Evolutionary conservation across 192 early-diverging fungal genomes (phyloP), one percentile per base, ranked within the genome.

Genomic region (Phlyctochytrium planicorne): DNA sequence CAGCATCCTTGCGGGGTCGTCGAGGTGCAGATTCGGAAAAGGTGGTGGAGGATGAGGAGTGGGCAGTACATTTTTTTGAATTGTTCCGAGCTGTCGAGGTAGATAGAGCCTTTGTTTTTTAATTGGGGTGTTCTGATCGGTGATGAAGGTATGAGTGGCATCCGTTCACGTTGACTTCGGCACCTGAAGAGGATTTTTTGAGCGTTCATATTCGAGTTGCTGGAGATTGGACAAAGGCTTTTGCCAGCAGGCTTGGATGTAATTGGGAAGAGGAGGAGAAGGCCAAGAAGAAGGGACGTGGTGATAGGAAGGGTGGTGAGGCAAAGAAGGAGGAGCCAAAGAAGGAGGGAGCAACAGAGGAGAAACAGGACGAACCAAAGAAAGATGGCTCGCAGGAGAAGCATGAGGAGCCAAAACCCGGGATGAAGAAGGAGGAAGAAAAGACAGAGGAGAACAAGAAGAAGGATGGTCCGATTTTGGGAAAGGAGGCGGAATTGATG

Each of bases 41-140:
- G 65, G 0, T 62, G 35, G 40, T 71, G 69, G 53, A 30, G 30
- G 0, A 70, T 67, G 57, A 71, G 63, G 62, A 85, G 90, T 30
- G 92, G 92, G 30, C 92, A 94, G 70, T 93, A 90, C 74, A 79
- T 94, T 34, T 91, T 87, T 60, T 69, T 94, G 34, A 86, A 84
- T 78, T 87, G 88, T 34, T 91, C 92, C 4, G 83, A 84, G 32
- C 83, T 93, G 16, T 87, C 88, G 12, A 70, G 75, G 10, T 73
- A 83, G 60, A n/a, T n/a, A n/a, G n/a, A n/a, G n/a, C n/a, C n/a
- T n/a, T n/a, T n/a, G n/a, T n/a, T n/a, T n/a, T n/a, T n/a, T n/a
- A n/a, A n/a, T n/a, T n/a, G n/a, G 40, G 40, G 12, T n/a, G 40
- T 10, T 10, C 40, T 50, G n/a, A 50, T 50, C 12, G 10, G 40